Base-by-base conservation (phyloP, 371 early-diverging fungal genomes). In the Choanephora cucurbitarum region DNA sequence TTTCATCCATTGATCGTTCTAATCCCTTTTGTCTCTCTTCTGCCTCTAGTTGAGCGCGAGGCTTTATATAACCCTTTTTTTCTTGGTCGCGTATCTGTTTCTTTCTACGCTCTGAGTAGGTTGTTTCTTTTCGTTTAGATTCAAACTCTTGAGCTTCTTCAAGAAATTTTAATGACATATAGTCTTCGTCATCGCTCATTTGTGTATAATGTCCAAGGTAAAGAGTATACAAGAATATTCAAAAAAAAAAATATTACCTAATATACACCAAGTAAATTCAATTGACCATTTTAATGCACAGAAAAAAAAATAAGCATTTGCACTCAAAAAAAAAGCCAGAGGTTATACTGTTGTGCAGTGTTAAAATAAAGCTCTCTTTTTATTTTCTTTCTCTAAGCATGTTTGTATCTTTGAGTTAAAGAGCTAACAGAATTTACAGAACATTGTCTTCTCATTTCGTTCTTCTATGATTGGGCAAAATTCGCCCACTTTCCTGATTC, bases 11-110 rank as follows among this genome's bases (percentile, higher is more conserved):
- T 28, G 68, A 64, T 5, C 60, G 70, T 10, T 78, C 49, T 8
- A 87, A 55, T 0, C 85, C 87, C 31, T 70, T 65, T 44, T 83
- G 78, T 28, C 84, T 72, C 17, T 80, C 75, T 62, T 88, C 85
- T 39, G 70, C 53, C 40, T 76, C 76, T 17, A 77, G 52, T 31
- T 73, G 63, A 19, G 65, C 66, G 1, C 77, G 67, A 17, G 82
- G 69, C 49, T 81, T 83, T 45, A 79, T 76, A 33, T 72, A 64
- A 0, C 52, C 70, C 17, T 73, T 75, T 44, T 58, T 55, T 28
- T 77, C 45, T 51, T 82, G 81, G n/a, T 80, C 70, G 3, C 65
- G 65, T 40, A 81, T 57, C 42, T 78, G 70, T 22, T 73, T 69
- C 22, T 73, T 72, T 19, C 83, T 66, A 15, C 77, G 68, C 49